A percentile compares a stretch with the other conserved stretches of the same genome.
phyloP scores from a whole-genome alignment of 768 basidiomycete species.

The Trametes punicea region DNA sequence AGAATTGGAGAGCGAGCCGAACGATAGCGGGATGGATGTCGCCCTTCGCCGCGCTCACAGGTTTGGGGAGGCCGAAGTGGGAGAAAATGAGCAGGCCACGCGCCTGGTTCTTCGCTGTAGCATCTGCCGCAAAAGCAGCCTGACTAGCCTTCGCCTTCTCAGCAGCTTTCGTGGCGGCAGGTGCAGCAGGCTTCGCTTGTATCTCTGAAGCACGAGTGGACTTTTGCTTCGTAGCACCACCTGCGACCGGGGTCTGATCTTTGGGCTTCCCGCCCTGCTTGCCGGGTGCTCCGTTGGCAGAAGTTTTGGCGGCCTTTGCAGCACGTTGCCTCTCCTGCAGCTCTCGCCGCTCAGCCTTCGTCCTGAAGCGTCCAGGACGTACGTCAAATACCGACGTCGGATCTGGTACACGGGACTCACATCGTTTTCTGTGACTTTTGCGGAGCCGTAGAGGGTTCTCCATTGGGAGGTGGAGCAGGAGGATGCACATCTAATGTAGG shows the following conservation, averaged over 20 bases:
- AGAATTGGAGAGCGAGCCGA: constrained; percentile 84
- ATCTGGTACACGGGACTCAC: constrained; percentile 9
- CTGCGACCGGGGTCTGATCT: neutral
- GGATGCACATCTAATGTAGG: constrained; percentile 26
- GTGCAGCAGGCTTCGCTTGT: constrained; percentile 6
- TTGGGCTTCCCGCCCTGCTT: constrained; percentile 27
- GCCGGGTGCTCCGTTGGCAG: constrained; percentile 22
- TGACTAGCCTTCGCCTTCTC: constrained; percentile 20
- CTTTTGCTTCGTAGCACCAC: constrained; percentile 23
- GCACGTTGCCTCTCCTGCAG: constrained; percentile 78
- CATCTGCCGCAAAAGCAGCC: constrained; percentile 25
- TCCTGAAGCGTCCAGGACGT: constrained; percentile 28
- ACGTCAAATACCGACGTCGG: neutral
- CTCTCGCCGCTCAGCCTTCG: constrained; percentile 77
- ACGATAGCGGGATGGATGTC: constrained; percentile 90
- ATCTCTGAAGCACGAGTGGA: constrained; percentile 20
- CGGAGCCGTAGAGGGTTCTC: constrained; percentile 19
- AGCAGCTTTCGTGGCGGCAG: constrained; percentile 14
- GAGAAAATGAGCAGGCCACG: constrained; percentile 81
- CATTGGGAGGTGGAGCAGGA: constrained; percentile 19
- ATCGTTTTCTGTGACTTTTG: constrained; percentile 62
- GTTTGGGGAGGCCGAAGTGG: constrained; percentile 78
- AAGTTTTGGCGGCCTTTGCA: constrained; percentile 53
- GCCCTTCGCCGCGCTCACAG: constrained; percentile 55
- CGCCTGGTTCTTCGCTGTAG: constrained; percentile 38